Evolutionary conservation across 2,329 filamentous ascomycete species (phyloP).

Genomic region (Fusarium floridanum): DNA sequence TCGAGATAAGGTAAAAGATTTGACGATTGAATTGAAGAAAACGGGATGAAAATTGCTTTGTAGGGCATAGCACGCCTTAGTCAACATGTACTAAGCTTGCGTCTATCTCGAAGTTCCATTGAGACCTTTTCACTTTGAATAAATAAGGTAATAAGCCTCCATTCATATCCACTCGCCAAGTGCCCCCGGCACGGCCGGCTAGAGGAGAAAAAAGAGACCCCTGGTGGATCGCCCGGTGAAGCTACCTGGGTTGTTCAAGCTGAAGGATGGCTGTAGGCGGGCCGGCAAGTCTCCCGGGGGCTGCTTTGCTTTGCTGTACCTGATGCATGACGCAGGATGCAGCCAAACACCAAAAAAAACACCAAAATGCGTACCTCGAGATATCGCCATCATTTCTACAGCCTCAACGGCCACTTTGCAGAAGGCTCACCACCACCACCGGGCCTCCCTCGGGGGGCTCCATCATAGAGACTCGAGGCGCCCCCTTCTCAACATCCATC

Average conservation of each 20-base stretch:
- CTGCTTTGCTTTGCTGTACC: not conserved
- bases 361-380: not conserved
- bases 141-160: not conserved
- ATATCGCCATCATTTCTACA: not conserved
- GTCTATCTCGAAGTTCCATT: not conserved
- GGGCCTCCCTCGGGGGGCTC: not conserved
- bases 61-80: not conserved
- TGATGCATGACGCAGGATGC: constrained; percentile 8
- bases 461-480: not conserved
- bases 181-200: constrained; percentile 1
- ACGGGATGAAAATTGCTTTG: not conserved
- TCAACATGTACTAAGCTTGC: not conserved
- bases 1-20: not conserved
- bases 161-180: not conserved
- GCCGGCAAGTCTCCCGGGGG: not conserved
- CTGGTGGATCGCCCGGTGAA: not conserved
- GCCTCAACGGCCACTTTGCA: not conserved
- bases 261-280: not conserved
- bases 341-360: not conserved
- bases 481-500: not conserved
- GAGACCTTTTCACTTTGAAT: not conserved
- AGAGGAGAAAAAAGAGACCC: not conserved
- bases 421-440: not conserved
- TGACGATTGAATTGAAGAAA: not conserved
- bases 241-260: not conserved